Conservation (phyloP, 805 yeast genomes). For the Sungouiozyma ichnusensis region DNA sequence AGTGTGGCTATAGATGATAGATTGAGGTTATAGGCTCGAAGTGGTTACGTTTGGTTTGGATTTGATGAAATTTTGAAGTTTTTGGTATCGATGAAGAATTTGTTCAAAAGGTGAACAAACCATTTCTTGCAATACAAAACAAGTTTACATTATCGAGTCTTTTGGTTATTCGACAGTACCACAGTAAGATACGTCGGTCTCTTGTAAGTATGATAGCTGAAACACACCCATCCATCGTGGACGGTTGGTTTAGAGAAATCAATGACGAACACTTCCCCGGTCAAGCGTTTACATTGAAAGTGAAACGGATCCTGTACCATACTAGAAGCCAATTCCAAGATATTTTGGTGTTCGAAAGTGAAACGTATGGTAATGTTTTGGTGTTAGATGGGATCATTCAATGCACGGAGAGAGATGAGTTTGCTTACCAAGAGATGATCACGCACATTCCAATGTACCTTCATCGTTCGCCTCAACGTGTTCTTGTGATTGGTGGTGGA, state of each 20-base stretch:
- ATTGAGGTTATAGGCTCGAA: too few species aligned
- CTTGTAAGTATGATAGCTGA: too few species aligned
- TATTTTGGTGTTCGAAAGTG: conserved; percentile 65
- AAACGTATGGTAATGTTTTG: conserved; percentile 74
- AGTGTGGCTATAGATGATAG: too few species aligned
- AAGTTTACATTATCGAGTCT: too few species aligned
- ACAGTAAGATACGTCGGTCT: too few species aligned
- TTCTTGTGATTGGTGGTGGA: conserved; percentile 89
- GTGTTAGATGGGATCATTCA: conserved; percentile 86
- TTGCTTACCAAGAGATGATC: conserved; percentile 88
- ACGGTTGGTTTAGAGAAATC: conserved; percentile 78
- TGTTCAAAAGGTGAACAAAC: too few species aligned
- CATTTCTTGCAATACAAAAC: too few species aligned
- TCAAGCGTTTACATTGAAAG: conserved; percentile 62
- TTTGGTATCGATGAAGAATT: too few species aligned
- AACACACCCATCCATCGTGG: conserved; percentile 29
- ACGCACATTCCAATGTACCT: conserved; percentile 72
- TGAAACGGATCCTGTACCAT: conserved; percentile 54
- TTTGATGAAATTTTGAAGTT: background rate
- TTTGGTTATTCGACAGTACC: too few species aligned
- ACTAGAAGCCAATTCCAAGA: conserved; percentile 70
- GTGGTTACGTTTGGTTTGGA: too few species aligned
- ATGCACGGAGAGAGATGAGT: conserved; percentile 87
- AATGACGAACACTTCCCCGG: conserved; percentile 74
- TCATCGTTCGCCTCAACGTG: conserved; percentile 64